Evolutionary conservation across 2,329 filamentous ascomycete species (phyloP), one percentile per base, ranked within the genome.

Genomic region (Ciborinia camelliae): DNA sequence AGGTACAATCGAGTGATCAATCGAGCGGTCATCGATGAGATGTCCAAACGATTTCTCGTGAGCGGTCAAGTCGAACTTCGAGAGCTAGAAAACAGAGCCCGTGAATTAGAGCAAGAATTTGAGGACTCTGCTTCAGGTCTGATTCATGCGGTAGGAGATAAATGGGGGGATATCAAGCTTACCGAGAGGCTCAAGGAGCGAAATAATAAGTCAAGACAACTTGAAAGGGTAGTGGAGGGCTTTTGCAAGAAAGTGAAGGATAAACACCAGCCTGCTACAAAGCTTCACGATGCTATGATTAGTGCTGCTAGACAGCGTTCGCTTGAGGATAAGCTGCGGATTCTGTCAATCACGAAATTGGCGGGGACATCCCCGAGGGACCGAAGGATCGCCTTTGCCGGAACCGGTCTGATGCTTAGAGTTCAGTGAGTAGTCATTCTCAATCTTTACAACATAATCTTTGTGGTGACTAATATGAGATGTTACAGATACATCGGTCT

Each of bases 1-100:
- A 65, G 77, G 51, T 79, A 78, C 66, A 77, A 77, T 55, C 69
- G 76, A 15, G 51, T 76, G 6, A 73, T 79, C 62, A 77, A 76
- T 53, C 64, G 73, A 59, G 75, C 75, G 15, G 71, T 77, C 4
- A 74, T 79, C 14, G 76, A 76, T 52, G 74, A 78, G 60, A 73
- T 74, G 68, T 74, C 75, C 1, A 78, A 76, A 61, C 66, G 73
- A 4, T 77, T 79, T 67, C 69, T 78, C 47, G 71, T 75, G 39
- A 68, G 43, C 60, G 68, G 69, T 20, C 73, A 64, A 55, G 66
- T 67, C 26, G 71, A 74, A 37, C 64, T 77, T 37, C 70, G 69
- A 59, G 51, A 66, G 8, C 59, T 77, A 4, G 71, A 73, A 60
- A 28, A 41, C 9, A 39, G 64, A 32, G 63, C 74, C 7, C 39